These are phyloP conservation scores for Secale cereale DNA, from an alignment of 176 grass and related monocot species.

Conservation along the genomic window DNA sequence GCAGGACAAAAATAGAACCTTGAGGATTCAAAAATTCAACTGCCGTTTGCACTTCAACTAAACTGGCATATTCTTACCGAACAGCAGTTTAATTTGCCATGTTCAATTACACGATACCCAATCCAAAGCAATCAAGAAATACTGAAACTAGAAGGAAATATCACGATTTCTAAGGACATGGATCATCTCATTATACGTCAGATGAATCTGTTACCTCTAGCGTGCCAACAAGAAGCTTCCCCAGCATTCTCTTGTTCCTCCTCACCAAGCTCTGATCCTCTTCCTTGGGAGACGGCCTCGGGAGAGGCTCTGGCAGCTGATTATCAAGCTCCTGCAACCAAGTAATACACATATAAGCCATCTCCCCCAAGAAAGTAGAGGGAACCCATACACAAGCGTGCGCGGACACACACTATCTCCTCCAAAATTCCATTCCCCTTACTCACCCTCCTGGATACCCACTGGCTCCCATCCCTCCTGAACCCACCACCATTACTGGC, in stretches of 20 bases:
- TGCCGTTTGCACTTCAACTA: background rate
- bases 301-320: conserved; percentile 67
- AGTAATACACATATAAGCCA: conserved; percentile 9
- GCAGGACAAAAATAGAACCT: background rate
- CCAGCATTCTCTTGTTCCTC: conserved; percentile 95
- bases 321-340: conserved; percentile 68
- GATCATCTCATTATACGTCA: background rate
- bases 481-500: conserved; percentile 41
- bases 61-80: background rate
- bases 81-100: background rate
- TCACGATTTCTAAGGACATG: background rate
- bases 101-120: background rate
- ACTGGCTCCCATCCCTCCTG: conserved; percentile 57
- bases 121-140: conserved; percentile 1
- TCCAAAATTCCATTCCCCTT: background rate
- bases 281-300: conserved; percentile 70
- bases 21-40: background rate
- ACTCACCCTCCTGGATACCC: conserved; percentile 59
- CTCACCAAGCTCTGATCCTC: conserved; percentile 75
- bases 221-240: conserved; percentile 91
- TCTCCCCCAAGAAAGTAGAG: background rate
- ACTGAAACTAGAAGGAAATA: background rate
- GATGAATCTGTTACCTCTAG: conserved; percentile 59
- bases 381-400: background rate
- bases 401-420: background rate